These are phyloP conservation scores for Aspergillus latus DNA, from an alignment of 2,329 filamentous ascomycete genomes.

Conservation along the genomic window DNA sequence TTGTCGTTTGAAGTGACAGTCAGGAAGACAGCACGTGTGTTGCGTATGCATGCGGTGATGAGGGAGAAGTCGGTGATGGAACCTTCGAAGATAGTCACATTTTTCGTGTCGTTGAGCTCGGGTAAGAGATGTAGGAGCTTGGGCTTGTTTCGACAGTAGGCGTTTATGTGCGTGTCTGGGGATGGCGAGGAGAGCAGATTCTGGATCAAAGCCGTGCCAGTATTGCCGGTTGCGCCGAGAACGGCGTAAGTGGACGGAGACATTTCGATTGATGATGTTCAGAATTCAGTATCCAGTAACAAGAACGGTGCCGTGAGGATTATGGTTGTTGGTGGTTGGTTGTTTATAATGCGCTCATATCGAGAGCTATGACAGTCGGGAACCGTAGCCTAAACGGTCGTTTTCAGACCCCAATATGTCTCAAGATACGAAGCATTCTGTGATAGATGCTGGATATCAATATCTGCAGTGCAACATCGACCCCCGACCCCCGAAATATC, in stretches of 20 bases:
- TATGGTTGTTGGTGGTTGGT: too few species aligned
- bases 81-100: conserved; percentile 46
- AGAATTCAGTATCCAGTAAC: neutral
- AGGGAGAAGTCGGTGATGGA: conserved; percentile 42
- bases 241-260: conserved; percentile 38
- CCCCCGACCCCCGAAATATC: neutral
- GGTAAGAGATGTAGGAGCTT: conserved; percentile 29
- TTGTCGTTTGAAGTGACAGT: conserved; percentile 46
- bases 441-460: neutral
- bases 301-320: too few species aligned
- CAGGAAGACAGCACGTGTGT: conserved; percentile 42
- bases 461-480: neutral
- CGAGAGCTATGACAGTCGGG: too few species aligned
- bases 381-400: too few species aligned
- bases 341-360: neutral
- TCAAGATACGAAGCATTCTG: neutral
- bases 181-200: conserved; percentile 33
- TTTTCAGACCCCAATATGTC: neutral
- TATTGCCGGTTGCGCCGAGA: conserved; percentile 48
- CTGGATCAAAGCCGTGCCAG: conserved; percentile 44
- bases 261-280: neutral
- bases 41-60: conserved; percentile 39
- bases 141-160: conserved; percentile 45
- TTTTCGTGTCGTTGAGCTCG: conserved; percentile 29
- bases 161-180: conserved; percentile 37